Conservation (phyloP, 192 early-diverging fungal genomes). For the Linnemannia elongata region DNA sequence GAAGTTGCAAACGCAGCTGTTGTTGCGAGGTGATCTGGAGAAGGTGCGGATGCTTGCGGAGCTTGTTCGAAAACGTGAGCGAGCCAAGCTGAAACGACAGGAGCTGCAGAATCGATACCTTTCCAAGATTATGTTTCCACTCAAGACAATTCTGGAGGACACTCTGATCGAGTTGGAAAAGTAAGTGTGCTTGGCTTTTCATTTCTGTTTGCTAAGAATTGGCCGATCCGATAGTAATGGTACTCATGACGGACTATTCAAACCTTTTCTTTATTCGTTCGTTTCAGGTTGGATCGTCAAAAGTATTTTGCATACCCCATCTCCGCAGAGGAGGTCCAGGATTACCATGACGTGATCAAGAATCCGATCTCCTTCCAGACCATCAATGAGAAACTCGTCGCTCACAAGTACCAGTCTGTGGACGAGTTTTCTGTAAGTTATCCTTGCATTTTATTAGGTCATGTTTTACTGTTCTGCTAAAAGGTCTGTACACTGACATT, state of each 20-base stretch:
- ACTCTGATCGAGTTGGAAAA: slow-evolving; percentile 76
- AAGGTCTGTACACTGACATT: background rate
- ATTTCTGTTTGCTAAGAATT: background rate
- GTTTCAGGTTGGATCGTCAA: slow-evolving; percentile 54
- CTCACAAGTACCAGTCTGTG: slow-evolving; percentile 62
- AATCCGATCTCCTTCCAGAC: slow-evolving; percentile 82
- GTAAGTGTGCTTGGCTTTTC: slow-evolving; percentile 51
- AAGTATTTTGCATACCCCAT: slow-evolving; percentile 66
- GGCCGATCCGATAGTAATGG: background rate
- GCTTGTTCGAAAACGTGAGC: slow-evolving; percentile 80
- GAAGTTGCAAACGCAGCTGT: slow-evolving; percentile 66
- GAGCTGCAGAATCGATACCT: slow-evolving; percentile 75
- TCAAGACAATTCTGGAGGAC: slow-evolving; percentile 75
- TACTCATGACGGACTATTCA: background rate
- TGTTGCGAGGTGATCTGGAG: slow-evolving; percentile 87
- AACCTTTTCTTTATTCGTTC: background rate
- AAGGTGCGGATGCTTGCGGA: slow-evolving; percentile 87
- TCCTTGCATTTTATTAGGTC: background rate
- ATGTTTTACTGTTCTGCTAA: background rate
- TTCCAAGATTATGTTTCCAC: slow-evolving; percentile 76
- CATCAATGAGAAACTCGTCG: slow-evolving; percentile 67
- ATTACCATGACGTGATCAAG: slow-evolving; percentile 67
- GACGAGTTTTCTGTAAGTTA: slow-evolving; percentile 65
- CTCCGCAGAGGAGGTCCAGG: slow-evolving; percentile 58
- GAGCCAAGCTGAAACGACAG: slow-evolving; percentile 74